Evolutionary conservation across 1,284 basidiomycete genomes (phyloP).

Genomic region (Heterobasidion irregulare): DNA sequence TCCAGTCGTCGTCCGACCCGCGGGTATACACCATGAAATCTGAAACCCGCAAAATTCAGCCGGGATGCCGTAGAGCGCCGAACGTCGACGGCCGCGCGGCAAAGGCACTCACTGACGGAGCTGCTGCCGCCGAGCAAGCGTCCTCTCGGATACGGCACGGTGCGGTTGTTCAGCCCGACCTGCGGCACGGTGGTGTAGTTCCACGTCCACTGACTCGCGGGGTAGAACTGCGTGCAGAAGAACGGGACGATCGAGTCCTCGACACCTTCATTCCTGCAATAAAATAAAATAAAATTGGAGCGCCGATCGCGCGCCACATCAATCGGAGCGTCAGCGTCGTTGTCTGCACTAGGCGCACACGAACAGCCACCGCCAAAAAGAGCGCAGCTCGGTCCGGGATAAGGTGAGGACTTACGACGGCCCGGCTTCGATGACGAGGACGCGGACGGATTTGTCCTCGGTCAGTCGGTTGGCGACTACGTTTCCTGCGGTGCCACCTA

Average conservation of each 20-base stretch:
- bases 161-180: conserved; percentile 19
- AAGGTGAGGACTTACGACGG: conserved; percentile 1
- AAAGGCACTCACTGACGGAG: conserved; percentile 24
- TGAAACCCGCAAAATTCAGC: conserved; percentile 8
- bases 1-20: conserved; percentile 30
- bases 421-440: conserved; percentile 21
- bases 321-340: neutral
- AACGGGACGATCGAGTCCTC: neutral
- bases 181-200: conserved; percentile 26
- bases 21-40: conserved; percentile 33
- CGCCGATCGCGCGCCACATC: neutral
- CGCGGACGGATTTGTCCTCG: conserved; percentile 11
- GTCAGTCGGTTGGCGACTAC: conserved; percentile 19
- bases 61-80: neutral
- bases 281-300: neutral
- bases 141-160: conserved; percentile 21
- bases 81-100: neutral
- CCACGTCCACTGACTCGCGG: conserved; percentile 15
- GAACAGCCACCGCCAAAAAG: no score
- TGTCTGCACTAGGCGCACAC: no score
- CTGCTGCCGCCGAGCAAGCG: conserved; percentile 29
- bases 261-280: neutral
- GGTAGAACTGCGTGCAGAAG: neutral
- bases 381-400: neutral
- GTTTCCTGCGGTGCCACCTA: conserved; percentile 14